A percentile compares a stretch with the other conserved stretches of the same genome.
phyloP scores from a whole-genome alignment of 768 basidiomycete genomes.

The Royoungia palumana region DNA sequence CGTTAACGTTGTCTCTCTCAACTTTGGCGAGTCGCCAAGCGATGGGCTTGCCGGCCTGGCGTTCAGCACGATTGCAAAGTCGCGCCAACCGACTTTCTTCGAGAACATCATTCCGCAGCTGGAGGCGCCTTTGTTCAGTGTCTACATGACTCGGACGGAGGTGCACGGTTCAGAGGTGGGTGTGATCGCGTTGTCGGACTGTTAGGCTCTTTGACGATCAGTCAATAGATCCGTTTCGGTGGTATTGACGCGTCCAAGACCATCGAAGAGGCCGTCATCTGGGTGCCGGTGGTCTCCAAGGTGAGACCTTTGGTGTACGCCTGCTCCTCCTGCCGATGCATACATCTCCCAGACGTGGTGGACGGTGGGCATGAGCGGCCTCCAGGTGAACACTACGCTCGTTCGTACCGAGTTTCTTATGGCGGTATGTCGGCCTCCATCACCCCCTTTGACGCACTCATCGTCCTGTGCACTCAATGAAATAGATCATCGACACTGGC shows the following conservation, averaged over 20 bases:
- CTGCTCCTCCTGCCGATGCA: background rate
- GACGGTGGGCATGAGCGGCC: slow-evolving; percentile 48
- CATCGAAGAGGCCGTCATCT: slow-evolving; percentile 21
- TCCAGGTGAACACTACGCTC: slow-evolving; percentile 34
- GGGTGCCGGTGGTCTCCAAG: slow-evolving; percentile 38
- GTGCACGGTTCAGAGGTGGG: slow-evolving; percentile 48
- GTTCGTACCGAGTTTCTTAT: background rate
- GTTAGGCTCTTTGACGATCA: background rate
- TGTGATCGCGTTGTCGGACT: background rate
- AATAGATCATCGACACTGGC: slow-evolving; percentile 65
- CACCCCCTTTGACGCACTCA: background rate
- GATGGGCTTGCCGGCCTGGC: slow-evolving; percentile 62
- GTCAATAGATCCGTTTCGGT: slow-evolving; percentile 22
- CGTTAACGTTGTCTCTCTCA: slow-evolving; percentile 42
- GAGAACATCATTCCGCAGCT: slow-evolving; percentile 55
- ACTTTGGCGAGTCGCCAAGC: slow-evolving; percentile 50
- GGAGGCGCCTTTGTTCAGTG: slow-evolving; percentile 49
- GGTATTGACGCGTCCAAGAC: slow-evolving; percentile 36
- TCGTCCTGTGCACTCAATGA: no score
- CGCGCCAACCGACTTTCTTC: slow-evolving; percentile 51
- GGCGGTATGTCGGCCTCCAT: slow-evolving; percentile 17
- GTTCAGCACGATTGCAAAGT: slow-evolving; percentile 52
- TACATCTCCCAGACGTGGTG: slow-evolving; percentile 53
- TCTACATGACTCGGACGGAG: slow-evolving; percentile 48
- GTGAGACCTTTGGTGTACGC: slow-evolving; percentile 16